These are phyloP conservation scores for Chamaecrista fasciculata DNA, from an alignment of 306 rosid species.

Conservation along the genomic window DNA sequence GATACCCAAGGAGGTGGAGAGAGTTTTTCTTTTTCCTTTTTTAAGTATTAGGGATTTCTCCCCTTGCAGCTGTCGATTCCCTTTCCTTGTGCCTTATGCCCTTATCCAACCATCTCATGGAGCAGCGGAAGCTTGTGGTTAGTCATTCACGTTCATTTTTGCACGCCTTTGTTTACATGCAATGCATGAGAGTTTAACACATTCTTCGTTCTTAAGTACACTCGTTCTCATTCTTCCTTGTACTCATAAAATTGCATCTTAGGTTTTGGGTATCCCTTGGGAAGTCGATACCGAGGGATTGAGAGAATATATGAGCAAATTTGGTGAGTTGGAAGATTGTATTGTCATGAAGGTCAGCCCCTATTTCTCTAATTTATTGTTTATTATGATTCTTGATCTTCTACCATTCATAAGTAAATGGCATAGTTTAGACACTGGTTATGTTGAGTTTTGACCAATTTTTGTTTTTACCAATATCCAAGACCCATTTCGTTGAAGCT, in stretches of 20 bases:
- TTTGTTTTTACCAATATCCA: neutral
- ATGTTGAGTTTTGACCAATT: neutral
- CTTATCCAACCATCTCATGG: constrained; percentile 43
- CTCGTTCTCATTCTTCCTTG: neutral
- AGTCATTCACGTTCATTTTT: constrained; percentile 25
- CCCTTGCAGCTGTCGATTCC: constrained; percentile 26
- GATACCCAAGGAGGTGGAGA: constrained; percentile 42
- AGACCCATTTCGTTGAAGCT: neutral
- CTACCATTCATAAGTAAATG: neutral
- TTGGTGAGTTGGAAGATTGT: constrained; percentile 83
- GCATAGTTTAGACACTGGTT: neutral
- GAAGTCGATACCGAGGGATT: constrained; percentile 79
- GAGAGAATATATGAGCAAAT: constrained; percentile 79
- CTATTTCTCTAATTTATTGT: neutral
- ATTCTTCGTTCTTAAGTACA: neutral
- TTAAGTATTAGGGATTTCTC: constrained; percentile 42
- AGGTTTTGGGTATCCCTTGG: constrained; percentile 89
- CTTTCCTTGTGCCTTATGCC: constrained; percentile 23
- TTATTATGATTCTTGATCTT: neutral
- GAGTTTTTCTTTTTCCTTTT: constrained; percentile 32
- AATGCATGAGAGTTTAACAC: neutral
- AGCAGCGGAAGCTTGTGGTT: constrained; percentile 92
- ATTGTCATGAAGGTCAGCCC: constrained; percentile 81
- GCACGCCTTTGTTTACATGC: neutral
- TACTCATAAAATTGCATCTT: constrained; percentile 3